Conservation (phyloP, 106 monocot genomes). For the Acorus calamus region DNA sequence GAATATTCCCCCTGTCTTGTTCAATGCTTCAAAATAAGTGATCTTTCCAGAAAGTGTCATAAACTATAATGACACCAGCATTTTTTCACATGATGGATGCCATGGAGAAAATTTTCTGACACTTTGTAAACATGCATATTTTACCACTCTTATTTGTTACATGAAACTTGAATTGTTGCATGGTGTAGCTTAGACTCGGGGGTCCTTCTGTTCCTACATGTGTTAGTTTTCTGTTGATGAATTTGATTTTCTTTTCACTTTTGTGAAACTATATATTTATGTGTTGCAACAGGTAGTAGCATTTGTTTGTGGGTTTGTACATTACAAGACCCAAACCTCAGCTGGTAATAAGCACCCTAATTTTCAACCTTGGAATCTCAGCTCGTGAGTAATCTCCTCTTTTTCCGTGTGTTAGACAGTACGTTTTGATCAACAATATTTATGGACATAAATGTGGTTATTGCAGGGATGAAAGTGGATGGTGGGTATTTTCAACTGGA, state of each 20-base stretch:
- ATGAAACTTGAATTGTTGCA: no score
- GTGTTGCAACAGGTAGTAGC: slow-evolving; percentile 50
- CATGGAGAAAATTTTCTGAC: no score
- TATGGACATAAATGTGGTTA: neutral
- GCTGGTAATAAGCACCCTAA: slow-evolving; percentile 37
- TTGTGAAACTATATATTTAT: neutral
- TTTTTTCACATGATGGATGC: no score
- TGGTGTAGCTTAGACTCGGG: no score
- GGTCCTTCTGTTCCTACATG: no score
- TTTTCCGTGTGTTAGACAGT: neutral
- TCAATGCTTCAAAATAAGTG: no score
- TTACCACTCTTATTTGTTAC: no score
- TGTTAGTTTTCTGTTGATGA: neutral
- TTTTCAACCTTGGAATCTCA: slow-evolving; percentile 69
- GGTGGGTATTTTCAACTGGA: slow-evolving; percentile 81
- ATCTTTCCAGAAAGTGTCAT: no score
- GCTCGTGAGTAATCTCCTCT: slow-evolving; percentile 43
- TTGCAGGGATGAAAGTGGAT: slow-evolving; percentile 88
- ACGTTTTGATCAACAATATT: neutral
- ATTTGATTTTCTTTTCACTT: slow-evolving; percentile 20
- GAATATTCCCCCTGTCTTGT: no score
- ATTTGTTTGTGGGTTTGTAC: slow-evolving; percentile 83
- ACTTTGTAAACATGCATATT: no score
- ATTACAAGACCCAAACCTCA: slow-evolving; percentile 53
- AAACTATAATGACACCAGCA: no score